Evolutionary conservation across 2,329 filamentous ascomycete genomes (phyloP), one percentile per base, ranked within the genome.

Genomic region (Penicillium aurantiogriseum): DNA sequence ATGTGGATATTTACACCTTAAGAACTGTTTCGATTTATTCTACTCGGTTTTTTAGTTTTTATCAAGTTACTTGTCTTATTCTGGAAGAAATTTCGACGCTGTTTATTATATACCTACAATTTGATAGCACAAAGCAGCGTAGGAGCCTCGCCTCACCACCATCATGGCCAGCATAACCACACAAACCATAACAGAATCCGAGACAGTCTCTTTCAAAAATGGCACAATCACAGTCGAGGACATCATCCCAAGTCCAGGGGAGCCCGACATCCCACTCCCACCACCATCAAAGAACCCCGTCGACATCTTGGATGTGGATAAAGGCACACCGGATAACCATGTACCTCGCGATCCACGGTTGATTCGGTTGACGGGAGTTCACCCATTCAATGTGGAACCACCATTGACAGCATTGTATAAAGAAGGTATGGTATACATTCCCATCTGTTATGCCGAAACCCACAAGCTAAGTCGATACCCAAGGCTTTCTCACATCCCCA

Each of bases 321-420:
- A 89, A 62, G 88, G 89, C 61, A 97, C 92, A 0, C 92, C 92
- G 9, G 92, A 97, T 69, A 80, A 76, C 63, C 90, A 93, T 78
- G 89, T 97, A 21, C 82, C 87, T 23, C 83, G 92, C 71, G 92
- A 96, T 75, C 81, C 88, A 1, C 83, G 92, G 40, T 80, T 97
- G 17, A 94, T 97, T 63, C 84, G 92, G 50, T 79, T 97, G 15
- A 97, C 92, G 11, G 92, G 92, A 25, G 83, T 90, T 6, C 92
- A 96, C 73, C 92, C 92, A 1, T 96, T 95, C 79, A 97, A 97
- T 67, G 88, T 90, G 48, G 92, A 97, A 75, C 84, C 92, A 10
- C 92, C 92, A 0, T 77, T 97, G 9, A 90, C 85, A 54, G 85
- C 86, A 17, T 79, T 96, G 1, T 96, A 87, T 74, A 83, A 93